These are phyloP conservation scores for Dryas integrifolia DNA, from an alignment of 331 rosid genomes.

Conservation along the genomic window DNA sequence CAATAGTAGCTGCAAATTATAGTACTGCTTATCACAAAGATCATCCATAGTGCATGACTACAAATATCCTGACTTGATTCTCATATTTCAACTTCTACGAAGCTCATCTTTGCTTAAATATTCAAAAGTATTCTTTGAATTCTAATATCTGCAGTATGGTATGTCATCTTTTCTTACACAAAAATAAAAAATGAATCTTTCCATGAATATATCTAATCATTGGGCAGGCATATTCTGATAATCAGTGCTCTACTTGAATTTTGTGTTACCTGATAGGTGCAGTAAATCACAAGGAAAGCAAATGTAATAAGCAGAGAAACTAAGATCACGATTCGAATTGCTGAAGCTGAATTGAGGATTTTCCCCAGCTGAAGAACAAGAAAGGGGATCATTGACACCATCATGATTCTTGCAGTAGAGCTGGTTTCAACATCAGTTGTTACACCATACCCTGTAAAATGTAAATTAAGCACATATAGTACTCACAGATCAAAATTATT, in stretches of 20 bases:
- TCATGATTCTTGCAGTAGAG: slow-evolving; percentile 34
- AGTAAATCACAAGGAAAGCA: slow-evolving; percentile 19
- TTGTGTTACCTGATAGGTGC: slow-evolving; percentile 30
- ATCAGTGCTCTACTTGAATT: not conserved
- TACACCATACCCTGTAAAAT: slow-evolving; percentile 33
- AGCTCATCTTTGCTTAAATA: not conserved
- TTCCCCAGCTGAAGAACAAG: slow-evolving; percentile 34
- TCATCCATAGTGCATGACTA: not conserved
- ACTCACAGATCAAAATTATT: not conserved
- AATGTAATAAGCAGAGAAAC: slow-evolving; percentile 28
- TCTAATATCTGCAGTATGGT: not conserved
- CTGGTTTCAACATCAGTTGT: slow-evolving; percentile 29
- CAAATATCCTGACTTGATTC: not conserved
- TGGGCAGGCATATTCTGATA: too few species aligned
- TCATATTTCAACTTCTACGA: not conserved
- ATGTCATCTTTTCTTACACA: not conserved
- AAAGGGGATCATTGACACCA: slow-evolving; percentile 35
- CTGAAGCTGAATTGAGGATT: slow-evolving; percentile 21
- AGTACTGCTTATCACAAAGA: not conserved
- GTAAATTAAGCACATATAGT: not conserved
- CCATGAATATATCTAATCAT: too few species aligned
- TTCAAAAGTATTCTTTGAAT: not conserved
- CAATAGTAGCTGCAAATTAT: not conserved
- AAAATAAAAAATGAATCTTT: too few species aligned
- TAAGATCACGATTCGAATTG: slow-evolving; percentile 24